phyloP scores from a whole-genome alignment of 805 yeast genomes.

The Spencermartinsiella europaea region DNA sequence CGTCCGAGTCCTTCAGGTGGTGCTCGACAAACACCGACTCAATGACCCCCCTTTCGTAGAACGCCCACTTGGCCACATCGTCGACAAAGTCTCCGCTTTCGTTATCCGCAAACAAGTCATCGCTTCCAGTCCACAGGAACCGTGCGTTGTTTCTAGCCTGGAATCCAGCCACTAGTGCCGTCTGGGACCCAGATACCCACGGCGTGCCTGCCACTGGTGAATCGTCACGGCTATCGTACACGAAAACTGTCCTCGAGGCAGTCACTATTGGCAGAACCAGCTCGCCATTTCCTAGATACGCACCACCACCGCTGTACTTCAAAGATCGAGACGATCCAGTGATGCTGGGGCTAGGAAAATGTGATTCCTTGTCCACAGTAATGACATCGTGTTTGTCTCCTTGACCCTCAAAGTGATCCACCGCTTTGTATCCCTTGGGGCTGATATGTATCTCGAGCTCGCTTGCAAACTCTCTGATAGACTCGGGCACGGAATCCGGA shows the following conservation, averaged over 20 bases:
- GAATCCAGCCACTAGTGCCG: conserved; percentile 65
- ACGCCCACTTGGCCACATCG: conserved; percentile 62
- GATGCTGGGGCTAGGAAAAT: conserved; percentile 9
- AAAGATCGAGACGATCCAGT: conserved; percentile 17
- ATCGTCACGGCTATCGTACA: conserved; percentile 44
- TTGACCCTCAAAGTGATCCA: conserved; percentile 56
- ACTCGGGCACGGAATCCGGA: conserved; percentile 50
- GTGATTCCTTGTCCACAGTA: conserved; percentile 19
- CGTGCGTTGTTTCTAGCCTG: conserved; percentile 81
- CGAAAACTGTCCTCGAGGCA: conserved; percentile 61
- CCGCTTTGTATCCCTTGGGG: conserved; percentile 60
- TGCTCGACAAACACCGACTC: conserved; percentile 52
- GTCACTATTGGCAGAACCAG: conserved; percentile 63
- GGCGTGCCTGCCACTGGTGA: conserved; percentile 36
- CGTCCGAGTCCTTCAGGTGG: conserved; percentile 37
- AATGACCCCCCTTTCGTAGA: conserved; percentile 62
- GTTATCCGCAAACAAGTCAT: conserved; percentile 42
- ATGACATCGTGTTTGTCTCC: conserved; percentile 26
- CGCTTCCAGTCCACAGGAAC: conserved; percentile 74
- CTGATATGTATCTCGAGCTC: conserved; percentile 82
- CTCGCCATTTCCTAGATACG: conserved; percentile 65
- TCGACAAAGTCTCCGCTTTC: conserved; percentile 34
- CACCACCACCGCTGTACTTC: conserved; percentile 53
- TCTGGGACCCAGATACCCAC: conserved; percentile 83
- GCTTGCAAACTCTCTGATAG: conserved; percentile 59